Evolutionary conservation across 768 basidiomycete species (phyloP).

Genomic region (Russula sp.): DNA sequence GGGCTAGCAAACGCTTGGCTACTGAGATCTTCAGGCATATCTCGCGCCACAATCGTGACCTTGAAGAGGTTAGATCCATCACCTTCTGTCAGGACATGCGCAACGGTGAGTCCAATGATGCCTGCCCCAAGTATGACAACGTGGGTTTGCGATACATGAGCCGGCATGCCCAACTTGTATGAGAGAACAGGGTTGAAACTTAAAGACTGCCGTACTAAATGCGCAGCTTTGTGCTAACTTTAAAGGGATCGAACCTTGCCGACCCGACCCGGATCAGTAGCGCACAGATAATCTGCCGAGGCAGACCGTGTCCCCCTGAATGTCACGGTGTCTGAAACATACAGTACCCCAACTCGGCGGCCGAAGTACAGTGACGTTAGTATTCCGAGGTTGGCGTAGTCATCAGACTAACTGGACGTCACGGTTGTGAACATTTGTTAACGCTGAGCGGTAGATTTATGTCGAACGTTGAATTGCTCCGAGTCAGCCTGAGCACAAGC

Average conservation of each 20-base stretch:
- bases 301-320: too few relatives aligned
- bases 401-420: neutral
- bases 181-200: neutral
- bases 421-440: neutral
- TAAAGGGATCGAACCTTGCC: neutral
- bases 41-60: constrained; percentile 35
- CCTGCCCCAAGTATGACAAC: constrained; percentile 40
- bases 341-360: too few relatives aligned
- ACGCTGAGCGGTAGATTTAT: too few relatives aligned
- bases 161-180: neutral
- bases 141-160: constrained; percentile 15
- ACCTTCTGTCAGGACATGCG: constrained; percentile 31
- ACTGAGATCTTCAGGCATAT: constrained; percentile 36
- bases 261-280: neutral
- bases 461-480: neutral
- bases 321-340: too few relatives aligned
- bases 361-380: neutral
- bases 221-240: neutral
- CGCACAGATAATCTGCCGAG: neutral
- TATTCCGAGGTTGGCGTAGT: neutral
- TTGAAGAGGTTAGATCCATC: constrained; percentile 23
- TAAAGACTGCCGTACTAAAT: neutral
- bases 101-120: constrained; percentile 41
- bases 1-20: constrained; percentile 46
- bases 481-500: too few relatives aligned